These are phyloP conservation scores for Cryphonectria carpinicola DNA, from an alignment of 2,329 filamentous ascomycete genomes.

Conservation along the genomic window DNA sequence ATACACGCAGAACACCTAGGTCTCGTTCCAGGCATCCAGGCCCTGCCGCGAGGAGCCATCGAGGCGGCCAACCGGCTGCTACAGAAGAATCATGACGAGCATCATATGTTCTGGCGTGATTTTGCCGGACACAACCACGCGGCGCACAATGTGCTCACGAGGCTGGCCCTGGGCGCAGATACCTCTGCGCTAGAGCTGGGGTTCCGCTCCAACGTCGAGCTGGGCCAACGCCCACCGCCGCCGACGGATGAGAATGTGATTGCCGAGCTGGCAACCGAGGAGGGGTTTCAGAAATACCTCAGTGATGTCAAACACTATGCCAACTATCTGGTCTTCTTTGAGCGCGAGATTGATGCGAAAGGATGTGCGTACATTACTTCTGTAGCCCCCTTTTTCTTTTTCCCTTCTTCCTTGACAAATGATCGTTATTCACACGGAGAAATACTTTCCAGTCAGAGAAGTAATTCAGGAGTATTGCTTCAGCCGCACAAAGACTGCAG, in stretches of 20 bases:
- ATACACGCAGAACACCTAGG: neutral
- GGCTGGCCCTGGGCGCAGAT: conserved; percentile 75
- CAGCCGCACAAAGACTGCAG: conserved; percentile 55
- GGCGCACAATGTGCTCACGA: conserved; percentile 72
- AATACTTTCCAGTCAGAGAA: conserved; percentile 41
- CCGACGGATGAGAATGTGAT: conserved; percentile 2
- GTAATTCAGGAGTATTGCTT: conserved; percentile 67
- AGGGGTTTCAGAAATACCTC: conserved; percentile 4
- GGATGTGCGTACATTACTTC: conserved; percentile 44
- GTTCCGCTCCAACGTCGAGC: conserved; percentile 2
- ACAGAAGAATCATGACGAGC: conserved; percentile 16
- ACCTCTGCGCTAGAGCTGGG: neutral
- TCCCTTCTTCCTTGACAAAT: too few species aligned
- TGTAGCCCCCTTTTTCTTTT: neutral
- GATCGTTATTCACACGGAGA: too few species aligned
- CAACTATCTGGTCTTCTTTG: conserved; percentile 67
- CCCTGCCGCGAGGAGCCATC: neutral
- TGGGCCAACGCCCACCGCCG: conserved; percentile 5
- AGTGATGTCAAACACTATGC: conserved; percentile 47
- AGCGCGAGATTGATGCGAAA: conserved; percentile 56
- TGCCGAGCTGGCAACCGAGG: neutral
- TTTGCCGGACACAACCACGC: conserved; percentile 47
- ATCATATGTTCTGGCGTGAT: conserved; percentile 16
- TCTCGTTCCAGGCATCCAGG: conserved; percentile 10
- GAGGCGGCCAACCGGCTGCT: conserved; percentile 14